Conservation (phyloP, 2,329 filamentous ascomycete species). For the Fusarium sp. region DNA sequence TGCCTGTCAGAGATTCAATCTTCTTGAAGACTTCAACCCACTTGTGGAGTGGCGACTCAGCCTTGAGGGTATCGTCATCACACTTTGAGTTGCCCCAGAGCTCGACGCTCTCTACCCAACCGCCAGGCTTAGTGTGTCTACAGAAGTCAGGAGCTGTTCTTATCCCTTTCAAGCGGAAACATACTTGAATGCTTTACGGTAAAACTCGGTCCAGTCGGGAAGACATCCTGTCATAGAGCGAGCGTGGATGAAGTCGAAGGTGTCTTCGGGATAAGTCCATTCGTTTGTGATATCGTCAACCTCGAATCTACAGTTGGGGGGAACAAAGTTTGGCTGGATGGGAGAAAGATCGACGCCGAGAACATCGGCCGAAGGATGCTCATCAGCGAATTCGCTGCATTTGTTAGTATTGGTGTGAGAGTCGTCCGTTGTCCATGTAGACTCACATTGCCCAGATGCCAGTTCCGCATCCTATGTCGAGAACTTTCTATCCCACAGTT, state of each 20-base stretch:
- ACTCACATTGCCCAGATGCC: conserved; percentile 50
- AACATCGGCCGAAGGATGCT: conserved; percentile 56
- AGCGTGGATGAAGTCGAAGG: conserved; percentile 68
- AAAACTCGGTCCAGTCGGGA: conserved; percentile 60
- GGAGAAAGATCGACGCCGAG: conserved; percentile 67
- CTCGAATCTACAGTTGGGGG: conserved; percentile 70
- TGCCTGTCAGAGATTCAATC: conserved; percentile 13
- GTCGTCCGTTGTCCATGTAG: accelerated
- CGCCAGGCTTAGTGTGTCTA: conserved; percentile 27
- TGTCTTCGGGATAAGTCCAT: conserved; percentile 56
- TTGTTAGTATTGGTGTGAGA: neutral
- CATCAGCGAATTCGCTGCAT: conserved; percentile 46
- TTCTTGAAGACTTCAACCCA: conserved; percentile 16
- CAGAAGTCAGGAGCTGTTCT: conserved; percentile 42
- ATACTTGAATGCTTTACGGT: conserved; percentile 57
- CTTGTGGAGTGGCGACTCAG: conserved; percentile 7
- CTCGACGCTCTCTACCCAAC: conserved; percentile 34
- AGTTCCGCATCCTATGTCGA: conserved; percentile 50
- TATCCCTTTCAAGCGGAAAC: conserved; percentile 6
- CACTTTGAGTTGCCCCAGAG: conserved; percentile 28
- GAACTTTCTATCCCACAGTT: neutral
- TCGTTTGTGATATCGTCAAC: conserved; percentile 68
- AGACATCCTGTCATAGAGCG: conserved; percentile 64
- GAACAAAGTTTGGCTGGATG: conserved; percentile 65
- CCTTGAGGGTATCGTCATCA: conserved; percentile 40